Conservation (phyloP, 2,329 filamentous ascomycete genomes). For the Canariomyces notabilis region DNA sequence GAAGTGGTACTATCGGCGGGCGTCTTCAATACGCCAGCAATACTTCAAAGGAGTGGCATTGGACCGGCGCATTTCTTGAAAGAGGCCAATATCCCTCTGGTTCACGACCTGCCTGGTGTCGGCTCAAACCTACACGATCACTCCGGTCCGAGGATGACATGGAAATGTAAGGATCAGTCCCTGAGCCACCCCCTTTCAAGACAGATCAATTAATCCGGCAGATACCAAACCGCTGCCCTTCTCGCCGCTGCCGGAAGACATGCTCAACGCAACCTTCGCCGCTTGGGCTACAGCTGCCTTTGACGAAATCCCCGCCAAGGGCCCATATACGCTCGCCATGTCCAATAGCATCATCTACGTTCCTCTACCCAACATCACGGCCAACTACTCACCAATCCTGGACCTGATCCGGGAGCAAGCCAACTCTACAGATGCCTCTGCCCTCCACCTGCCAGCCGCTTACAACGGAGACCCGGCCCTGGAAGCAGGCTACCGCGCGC, state of each 20-base stretch:
- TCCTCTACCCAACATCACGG: constrained; percentile 11
- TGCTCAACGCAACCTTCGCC: constrained; percentile 25
- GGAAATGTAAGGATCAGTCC: constrained; percentile 13
- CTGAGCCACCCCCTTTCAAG: not conserved
- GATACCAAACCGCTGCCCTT: constrained; percentile 16
- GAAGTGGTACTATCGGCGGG: constrained; percentile 16
- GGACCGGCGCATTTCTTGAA: constrained; percentile 10
- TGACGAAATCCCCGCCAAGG: constrained; percentile 13
- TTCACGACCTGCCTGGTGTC: constrained; percentile 15
- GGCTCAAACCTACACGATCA: constrained; percentile 18
- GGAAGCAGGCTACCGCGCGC: constrained; percentile 6
- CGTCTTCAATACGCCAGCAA: constrained; percentile 9
- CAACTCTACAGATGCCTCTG: constrained; percentile 25
- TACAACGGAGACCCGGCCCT: constrained; percentile 24
- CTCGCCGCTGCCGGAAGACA: constrained; percentile 25
- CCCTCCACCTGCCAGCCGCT: constrained; percentile 29
- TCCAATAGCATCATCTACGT: constrained; percentile 14
- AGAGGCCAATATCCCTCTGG: constrained; percentile 8
- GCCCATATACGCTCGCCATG: constrained; percentile 18
- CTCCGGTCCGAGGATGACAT: constrained; percentile 3
- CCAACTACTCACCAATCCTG: constrained; percentile 3
- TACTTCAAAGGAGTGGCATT: constrained; percentile 17
- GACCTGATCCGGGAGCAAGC: constrained; percentile 6
- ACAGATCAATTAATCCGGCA: not conserved
- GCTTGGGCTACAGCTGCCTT: constrained; percentile 17